These are phyloP conservation scores for Septoria linicola DNA, from an alignment of 2,329 filamentous ascomycete genomes.

Conservation along the genomic window DNA sequence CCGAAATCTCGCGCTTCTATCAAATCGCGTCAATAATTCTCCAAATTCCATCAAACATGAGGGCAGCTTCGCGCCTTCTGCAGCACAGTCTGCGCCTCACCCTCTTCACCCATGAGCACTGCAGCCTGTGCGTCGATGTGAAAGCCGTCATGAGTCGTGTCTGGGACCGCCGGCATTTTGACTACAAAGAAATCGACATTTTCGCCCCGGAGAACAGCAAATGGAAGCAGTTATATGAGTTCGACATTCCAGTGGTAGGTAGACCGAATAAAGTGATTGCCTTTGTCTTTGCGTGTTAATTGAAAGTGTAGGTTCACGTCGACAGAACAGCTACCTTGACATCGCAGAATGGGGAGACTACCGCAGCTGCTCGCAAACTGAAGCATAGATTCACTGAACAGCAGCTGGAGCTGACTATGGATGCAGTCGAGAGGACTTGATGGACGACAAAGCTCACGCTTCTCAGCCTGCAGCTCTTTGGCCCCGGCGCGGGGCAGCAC, in stretches of 20 bases:
- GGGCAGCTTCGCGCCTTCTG: slow-evolving; percentile 17
- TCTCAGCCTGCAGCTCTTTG: too few species aligned
- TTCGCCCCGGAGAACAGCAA: slow-evolving; percentile 60
- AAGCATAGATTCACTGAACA: slow-evolving; percentile 74
- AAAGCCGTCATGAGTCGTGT: slow-evolving; percentile 67
- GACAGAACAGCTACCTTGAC: slow-evolving; percentile 53
- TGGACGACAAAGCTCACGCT: too few species aligned
- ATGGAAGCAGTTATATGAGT: slow-evolving; percentile 75
- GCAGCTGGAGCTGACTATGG: slow-evolving; percentile 68
- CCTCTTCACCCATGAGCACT: slow-evolving; percentile 70
- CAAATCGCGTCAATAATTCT: too few species aligned
- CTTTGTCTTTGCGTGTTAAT: background rate
- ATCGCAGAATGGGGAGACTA: slow-evolving; percentile 55
- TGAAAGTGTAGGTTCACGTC: slow-evolving; percentile 55
- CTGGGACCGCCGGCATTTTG: slow-evolving; percentile 65
- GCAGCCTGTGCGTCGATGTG: slow-evolving; percentile 68
- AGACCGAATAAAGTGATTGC: background rate
- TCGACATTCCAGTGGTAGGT: slow-evolving; percentile 75
- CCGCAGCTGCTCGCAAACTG: slow-evolving; percentile 64
- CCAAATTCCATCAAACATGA: too few species aligned
- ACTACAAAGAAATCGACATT: slow-evolving; percentile 68
- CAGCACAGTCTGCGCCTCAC: slow-evolving; percentile 52
- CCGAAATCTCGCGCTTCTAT: too few species aligned
- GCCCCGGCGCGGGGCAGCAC: too few species aligned
- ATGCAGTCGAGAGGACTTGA: slow-evolving; percentile 47